Base-by-base conservation (phyloP, 176 grass and related monocot species). In the Alloteropsis semialata region DNA sequence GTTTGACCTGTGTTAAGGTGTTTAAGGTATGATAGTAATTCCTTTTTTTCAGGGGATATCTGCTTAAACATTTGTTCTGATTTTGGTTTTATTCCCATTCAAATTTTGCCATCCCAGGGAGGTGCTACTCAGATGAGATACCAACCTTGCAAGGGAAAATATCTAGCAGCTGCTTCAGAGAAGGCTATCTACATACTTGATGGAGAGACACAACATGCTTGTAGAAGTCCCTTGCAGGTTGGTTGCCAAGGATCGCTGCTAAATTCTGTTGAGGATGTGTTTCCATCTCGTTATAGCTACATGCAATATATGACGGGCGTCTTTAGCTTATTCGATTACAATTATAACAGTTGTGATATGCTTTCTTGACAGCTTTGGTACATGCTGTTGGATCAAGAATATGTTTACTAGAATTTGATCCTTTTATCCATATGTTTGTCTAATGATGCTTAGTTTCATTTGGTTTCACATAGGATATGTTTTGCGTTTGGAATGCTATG, bases 71-170 rank as follows among this genome's bases (percentile, higher is more conserved):
- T 80, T 82, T 58, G 70, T 58, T 82, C 37, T 62, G 58, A 51
- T 53, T 22, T 63, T 78, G 54, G 9, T 70, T 60, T 13, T 70
- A 34, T 81, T 73, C 46, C 18, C 24, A 33, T 33, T 91, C 10
- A 16, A 77, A 53, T 86, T 28, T 69, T 38, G 50, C 46, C 59
- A 18, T 83, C 41, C 5, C 57, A 97, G 96, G 96, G 76, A 70
- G 96, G 92, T 71, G 92, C 88, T 81, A 93, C 91, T 59, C 96
- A 98, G 80, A 95, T 98, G 92, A 93, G 96, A 90, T 98, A 93
- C 88, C 96, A 98, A 83, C 92, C 92, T 82, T 71, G 82, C 41
- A 88, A 84, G 79, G 96, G 92, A 67, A 93, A 94, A 70, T 98
- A 93, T 89, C 82, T 98, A 63, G 92, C 96, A n/a, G 96, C 92